Base-by-base conservation (phyloP, 306 rosid species). In the Acacia confusa region DNA sequence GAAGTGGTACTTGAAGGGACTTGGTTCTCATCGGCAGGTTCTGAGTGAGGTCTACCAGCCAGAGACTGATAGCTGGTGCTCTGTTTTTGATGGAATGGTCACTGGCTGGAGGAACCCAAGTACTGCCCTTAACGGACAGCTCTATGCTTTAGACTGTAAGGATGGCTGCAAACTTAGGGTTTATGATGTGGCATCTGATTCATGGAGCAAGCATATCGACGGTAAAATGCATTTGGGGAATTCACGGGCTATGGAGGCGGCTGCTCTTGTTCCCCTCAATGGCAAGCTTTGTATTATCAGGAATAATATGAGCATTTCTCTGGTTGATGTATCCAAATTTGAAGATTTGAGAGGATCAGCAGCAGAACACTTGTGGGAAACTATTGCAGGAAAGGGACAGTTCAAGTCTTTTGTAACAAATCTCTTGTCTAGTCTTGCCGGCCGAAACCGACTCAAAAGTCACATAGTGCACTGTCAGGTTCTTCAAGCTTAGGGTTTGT, bases 401-500 rank as follows among this genome's bases (percentile, higher is more conserved):
- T 88, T 93, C 86, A 93, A 88, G 84, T 91, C 97, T 69, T 55
- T 93, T 83, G 90, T 93, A 79, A 86, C 92, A 68, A 93, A 93
- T 84, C 86, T 93, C 72, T 91, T 89, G 92, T 93, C 96, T 38
- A 93, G 92, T 86, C 89, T 93, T 63, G 91, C 97, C 0, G 94
- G 97, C 68, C 84, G 97, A 87, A 91, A 83, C 88, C 90, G 96
- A 76, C 89, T 89, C 81, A 93, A 88, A 87, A 93, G 89, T 75
- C 97, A 93, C 89, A 91, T 93, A 75, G 97, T 93, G 85, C 97
- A 93, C 81, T 91, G 94, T 82, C 97, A 93, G 88, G 88, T 93
- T 82, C 95, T 93, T 91, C 97, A 89, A 79, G 92, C 94, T 61
- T 93, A 85, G 76, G 50, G 74, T 70, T 70, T 88, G 83, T 83